Percentiles rank a stretch among this genome's conserved stretches.
phyloP scores from a whole-genome alignment of 495 filamentous ascomycete genomes.

The Tuber calosporum region DNA sequence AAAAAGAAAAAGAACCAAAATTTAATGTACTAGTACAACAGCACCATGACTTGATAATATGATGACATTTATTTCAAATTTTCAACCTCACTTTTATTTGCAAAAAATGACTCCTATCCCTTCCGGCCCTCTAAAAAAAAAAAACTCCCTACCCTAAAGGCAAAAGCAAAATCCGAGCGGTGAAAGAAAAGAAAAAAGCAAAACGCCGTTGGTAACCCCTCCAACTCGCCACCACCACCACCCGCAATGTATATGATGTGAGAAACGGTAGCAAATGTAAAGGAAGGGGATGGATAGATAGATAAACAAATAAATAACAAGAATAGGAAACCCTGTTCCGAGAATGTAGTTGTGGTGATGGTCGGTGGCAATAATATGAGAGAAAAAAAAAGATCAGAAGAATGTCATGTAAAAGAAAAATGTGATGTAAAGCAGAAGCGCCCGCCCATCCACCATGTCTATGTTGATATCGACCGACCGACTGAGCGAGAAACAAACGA shows the following conservation, averaged over 20 bases:
- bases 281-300: conserved; percentile 2
- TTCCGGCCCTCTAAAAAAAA: conserved; percentile 2
- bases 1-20: not conserved
- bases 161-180: not conserved
- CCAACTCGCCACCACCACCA: not conserved
- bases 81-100: not conserved
- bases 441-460: conserved; percentile 15
- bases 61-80: not conserved
- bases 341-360: conserved; percentile 2
- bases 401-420: not conserved
- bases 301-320: conserved; percentile 9
- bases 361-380: conserved; percentile 2
- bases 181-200: not conserved
- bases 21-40: no score
- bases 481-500: not conserved
- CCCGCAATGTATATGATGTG: not conserved
- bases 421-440: conserved; percentile 2
- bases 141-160: not conserved
- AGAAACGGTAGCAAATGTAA: not conserved
- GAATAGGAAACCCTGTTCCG: conserved; percentile 5
- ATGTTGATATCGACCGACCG: conserved; percentile 14
- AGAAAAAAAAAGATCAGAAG: conserved; percentile 9
- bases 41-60: not conserved
- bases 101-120: conserved; percentile 10
- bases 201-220: not conserved